phyloP scores from a whole-genome alignment of 2,329 filamentous ascomycete genomes.

The Exophiala spinifera region DNA sequence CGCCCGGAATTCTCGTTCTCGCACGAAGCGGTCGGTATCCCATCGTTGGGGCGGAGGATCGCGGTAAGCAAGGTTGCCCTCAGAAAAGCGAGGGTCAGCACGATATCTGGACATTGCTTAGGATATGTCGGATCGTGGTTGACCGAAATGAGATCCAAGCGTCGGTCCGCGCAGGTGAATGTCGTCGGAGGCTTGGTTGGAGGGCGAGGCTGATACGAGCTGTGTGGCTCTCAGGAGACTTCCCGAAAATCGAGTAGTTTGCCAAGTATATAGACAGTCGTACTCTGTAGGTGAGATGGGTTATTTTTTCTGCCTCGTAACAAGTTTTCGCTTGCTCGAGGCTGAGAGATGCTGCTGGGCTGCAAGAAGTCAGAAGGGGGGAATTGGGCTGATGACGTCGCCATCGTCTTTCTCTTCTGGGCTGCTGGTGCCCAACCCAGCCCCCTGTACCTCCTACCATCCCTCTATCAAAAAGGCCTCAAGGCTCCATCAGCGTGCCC shows the following conservation, averaged over 20 bases:
- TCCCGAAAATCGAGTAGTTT: neutral
- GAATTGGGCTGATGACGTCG: constrained; percentile 21
- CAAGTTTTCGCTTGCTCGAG: neutral
- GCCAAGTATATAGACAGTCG: neutral
- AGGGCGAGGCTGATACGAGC: neutral
- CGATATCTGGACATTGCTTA: constrained; percentile 28
- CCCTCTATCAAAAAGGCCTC: neutral
- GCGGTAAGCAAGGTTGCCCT: constrained; percentile 28
- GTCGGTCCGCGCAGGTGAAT: neutral
- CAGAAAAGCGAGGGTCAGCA: constrained; percentile 19
- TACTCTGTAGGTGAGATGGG: neutral
- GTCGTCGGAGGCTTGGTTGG: neutral
- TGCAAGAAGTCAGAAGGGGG: neutral
- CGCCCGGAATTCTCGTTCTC: constrained; percentile 43
- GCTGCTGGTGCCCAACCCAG: constrained; percentile 3
- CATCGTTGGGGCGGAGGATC: constrained; percentile 34
- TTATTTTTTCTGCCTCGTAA: neutral
- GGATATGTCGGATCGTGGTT: neutral
- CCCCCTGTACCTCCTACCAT: no score
- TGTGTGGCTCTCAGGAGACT: neutral
- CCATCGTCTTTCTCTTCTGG: neutral
- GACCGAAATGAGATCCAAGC: constrained; percentile 1
- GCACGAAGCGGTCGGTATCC: constrained; percentile 42
- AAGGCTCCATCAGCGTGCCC: neutral
- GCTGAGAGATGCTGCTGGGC: neutral